phyloP scores from a whole-genome alignment of 768 basidiomycete genomes.

The Mycena rosella region DNA sequence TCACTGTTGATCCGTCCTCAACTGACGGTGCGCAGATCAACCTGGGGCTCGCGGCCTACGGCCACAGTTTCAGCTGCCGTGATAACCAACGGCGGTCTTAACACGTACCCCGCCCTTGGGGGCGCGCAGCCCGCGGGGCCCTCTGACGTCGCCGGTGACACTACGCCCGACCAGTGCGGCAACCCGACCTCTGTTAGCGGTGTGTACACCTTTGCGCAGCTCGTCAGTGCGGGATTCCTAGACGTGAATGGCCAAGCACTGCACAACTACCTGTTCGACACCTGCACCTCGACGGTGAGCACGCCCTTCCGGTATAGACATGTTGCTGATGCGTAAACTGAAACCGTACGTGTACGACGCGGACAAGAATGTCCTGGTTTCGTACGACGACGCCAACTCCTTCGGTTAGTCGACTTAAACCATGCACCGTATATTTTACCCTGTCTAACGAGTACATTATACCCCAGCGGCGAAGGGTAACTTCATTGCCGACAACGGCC shows the following conservation, averaged over 20 bases:
- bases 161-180: constrained; percentile 75
- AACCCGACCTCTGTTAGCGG: constrained; percentile 62
- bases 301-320: no score
- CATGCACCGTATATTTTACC: not conserved
- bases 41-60: constrained; percentile 88
- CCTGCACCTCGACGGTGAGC: constrained; percentile 75
- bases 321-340: no score
- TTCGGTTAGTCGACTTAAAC: constrained; percentile 51
- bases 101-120: constrained; percentile 54
- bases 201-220: constrained; percentile 71
- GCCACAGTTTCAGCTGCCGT: constrained; percentile 75
- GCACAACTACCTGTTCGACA: constrained; percentile 61
- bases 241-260: constrained; percentile 55
- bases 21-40: constrained; percentile 69
- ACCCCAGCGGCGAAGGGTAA: constrained; percentile 62
- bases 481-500: constrained; percentile 63
- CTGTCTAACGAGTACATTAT: not conserved
- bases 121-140: not conserved
- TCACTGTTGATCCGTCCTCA: no score
- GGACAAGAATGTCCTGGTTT: constrained; percentile 64
- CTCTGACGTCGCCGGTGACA: constrained; percentile 32
- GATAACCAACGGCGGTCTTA: constrained; percentile 49
- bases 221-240: constrained; percentile 69
- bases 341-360: constrained; percentile 78
- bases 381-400: constrained; percentile 73